These are phyloP conservation scores for Uronychia binucleata DNA, from an alignment of 73 alveolate species.

Conservation along the genomic window DNA sequence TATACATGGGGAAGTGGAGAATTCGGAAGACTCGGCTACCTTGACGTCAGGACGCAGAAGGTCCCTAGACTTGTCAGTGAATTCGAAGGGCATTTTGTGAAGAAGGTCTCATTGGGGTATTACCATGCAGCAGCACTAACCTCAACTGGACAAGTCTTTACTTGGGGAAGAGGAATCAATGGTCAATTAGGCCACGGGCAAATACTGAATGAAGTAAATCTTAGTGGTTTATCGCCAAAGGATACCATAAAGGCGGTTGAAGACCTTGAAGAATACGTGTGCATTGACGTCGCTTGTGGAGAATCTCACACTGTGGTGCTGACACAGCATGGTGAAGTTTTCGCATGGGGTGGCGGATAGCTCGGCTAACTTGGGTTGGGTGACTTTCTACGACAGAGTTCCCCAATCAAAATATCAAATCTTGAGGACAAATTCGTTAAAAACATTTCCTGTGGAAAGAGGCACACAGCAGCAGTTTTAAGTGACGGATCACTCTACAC, in stretches of 20 bases:
- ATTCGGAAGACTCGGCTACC: constrained; percentile 16
- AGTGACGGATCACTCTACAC: constrained; percentile 76
- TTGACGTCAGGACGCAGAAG: constrained; percentile 6
- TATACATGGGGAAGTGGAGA: constrained; percentile 39
- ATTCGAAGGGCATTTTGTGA: neutral
- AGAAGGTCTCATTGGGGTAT: constrained; percentile 10
- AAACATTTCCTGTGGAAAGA: constrained; percentile 49
- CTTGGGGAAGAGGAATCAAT: constrained; percentile 30
- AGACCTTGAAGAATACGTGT: constrained; percentile 26
- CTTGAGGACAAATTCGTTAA: constrained; percentile 23
- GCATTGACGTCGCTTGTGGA: constrained; percentile 84
- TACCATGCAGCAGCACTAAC: constrained; percentile 28
- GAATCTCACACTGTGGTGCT: constrained; percentile 87
- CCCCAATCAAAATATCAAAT: constrained; percentile 32
- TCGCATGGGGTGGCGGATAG: constrained; percentile 94
- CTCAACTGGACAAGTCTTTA: constrained; percentile 3
- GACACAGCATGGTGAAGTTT: constrained; percentile 87
- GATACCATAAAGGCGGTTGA: constrained; percentile 67
- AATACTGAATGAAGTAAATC: constrained; percentile 60
- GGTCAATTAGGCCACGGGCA: constrained; percentile 25
- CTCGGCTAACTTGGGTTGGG: constrained; percentile 74
- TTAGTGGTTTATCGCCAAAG: constrained; percentile 96
- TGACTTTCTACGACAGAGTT: constrained; percentile 61
- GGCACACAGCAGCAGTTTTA: constrained; percentile 61
- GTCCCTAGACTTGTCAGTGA: constrained; percentile 12